A percentile compares a stretch with the other conserved stretches of the same genome.
Evolutionary conservation across 345 rosid species (phyloP).

Genomic region (Noccaea bulbosa): DNA sequence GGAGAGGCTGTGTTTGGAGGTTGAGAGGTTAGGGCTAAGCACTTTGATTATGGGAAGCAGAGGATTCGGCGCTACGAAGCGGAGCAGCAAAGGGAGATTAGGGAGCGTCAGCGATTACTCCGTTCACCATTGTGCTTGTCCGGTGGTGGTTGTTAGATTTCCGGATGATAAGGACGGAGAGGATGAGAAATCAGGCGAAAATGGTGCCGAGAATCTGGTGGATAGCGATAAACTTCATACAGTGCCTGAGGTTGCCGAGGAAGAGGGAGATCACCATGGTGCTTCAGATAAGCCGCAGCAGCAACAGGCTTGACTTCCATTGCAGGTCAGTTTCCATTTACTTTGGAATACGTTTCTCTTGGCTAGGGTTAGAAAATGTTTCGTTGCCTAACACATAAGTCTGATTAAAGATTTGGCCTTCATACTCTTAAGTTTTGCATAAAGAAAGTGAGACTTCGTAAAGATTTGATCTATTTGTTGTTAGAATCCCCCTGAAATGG

Average conservation of each 20-base stretch:
- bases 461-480: not conserved
- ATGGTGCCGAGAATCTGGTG: conserved; percentile 4
- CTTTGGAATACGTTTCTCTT: too few species aligned
- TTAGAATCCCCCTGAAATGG: not conserved
- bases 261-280: conserved; percentile 57
- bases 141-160: conserved; percentile 78
- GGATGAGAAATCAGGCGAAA: conserved; percentile 5
- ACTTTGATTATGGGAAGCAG: conserved; percentile 80
- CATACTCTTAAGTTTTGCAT: not conserved
- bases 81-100: conserved; percentile 58
- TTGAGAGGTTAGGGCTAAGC: conserved; percentile 73
- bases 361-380: too few species aligned
- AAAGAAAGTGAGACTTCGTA: not conserved
- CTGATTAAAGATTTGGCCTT: conserved; percentile 1
- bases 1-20: conserved; percentile 87
- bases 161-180: conserved; percentile 59
- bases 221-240: conserved; percentile 46
- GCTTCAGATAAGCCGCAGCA: conserved; percentile 55
- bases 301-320: conserved; percentile 30
- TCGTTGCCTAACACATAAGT: too few species aligned
- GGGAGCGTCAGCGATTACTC: conserved; percentile 90
- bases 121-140: conserved; percentile 84
- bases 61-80: conserved; percentile 71
- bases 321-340: conserved; percentile 29
- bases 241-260: conserved; percentile 52